Percentiles rank a stretch among this genome's conserved stretches.
Evolutionary conservation across 371 early-diverging fungal species (phyloP).

Genomic region (Rhizopus sp.): DNA sequence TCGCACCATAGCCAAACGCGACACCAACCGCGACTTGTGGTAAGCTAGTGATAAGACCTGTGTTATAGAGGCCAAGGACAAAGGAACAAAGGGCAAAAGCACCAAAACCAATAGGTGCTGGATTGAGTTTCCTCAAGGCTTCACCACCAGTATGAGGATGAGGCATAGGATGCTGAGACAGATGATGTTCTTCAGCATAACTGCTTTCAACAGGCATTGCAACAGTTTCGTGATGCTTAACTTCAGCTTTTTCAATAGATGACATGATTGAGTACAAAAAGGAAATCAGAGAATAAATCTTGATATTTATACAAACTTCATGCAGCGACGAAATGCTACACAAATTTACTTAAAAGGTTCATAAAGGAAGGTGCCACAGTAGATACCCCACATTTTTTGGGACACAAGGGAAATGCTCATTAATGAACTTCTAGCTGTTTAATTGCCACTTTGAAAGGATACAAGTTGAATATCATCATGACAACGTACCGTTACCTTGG

Average conservation of each 20-base stretch:
- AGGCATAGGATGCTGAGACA: not conserved
- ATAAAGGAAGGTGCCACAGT: constrained; percentile 24
- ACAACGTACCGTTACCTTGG: not conserved
- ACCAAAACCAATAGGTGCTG: constrained; percentile 41
- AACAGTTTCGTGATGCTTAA: constrained; percentile 22
- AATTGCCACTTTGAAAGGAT: not conserved
- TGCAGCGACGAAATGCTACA: not conserved
- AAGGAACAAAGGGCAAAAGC: constrained; percentile 41
- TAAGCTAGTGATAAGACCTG: constrained; percentile 28
- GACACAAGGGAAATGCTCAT: constrained; percentile 8
- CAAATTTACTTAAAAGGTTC: constrained; percentile 17
- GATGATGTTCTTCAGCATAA: constrained; percentile 1
- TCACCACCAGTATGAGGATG: constrained; percentile 3
- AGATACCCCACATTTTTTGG: constrained; percentile 24
- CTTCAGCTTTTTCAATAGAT: constrained; percentile 19
- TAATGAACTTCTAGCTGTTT: not conserved
- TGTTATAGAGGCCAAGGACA: constrained; percentile 35
- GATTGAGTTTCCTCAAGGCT: constrained; percentile 19
- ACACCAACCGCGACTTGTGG: constrained; percentile 43
- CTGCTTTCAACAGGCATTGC: constrained; percentile 2
- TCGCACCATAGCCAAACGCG: constrained; percentile 39
- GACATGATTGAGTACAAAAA: constrained; percentile 5
- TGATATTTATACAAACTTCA: constrained; percentile 16
- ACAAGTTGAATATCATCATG: not conserved
- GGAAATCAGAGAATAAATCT: not conserved